These are phyloP conservation scores for Wickerhamiella slavikovae DNA, from an alignment of 805 yeast species.

Conservation along the genomic window DNA sequence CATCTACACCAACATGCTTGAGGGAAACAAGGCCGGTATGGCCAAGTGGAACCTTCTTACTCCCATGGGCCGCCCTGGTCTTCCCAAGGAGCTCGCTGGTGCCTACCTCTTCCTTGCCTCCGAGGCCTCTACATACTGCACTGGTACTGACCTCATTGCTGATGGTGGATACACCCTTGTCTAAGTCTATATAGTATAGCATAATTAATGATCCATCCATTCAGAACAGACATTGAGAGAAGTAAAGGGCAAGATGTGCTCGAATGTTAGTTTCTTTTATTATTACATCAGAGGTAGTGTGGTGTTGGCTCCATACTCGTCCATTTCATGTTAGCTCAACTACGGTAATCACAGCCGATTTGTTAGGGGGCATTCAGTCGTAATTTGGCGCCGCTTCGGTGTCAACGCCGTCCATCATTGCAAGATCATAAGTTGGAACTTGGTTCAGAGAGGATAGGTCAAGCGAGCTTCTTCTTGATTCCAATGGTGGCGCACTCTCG, in stretches of 20 bases:
- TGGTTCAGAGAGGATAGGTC: conserved; percentile 29
- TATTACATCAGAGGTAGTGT: too few relatives aligned
- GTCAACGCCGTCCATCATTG: conserved; percentile 29
- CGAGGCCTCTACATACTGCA: conserved; percentile 60
- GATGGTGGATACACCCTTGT: conserved; percentile 60
- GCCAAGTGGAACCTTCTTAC: conserved; percentile 23
- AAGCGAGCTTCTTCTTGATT: conserved; percentile 23
- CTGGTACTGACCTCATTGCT: conserved; percentile 56
- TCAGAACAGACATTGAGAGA: too few relatives aligned
- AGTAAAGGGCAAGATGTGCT: too few relatives aligned
- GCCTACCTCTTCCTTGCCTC: conserved; percentile 65
- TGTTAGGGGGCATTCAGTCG: too few relatives aligned
- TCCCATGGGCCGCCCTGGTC: conserved; percentile 46
- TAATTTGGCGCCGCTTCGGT: conserved; percentile 56
- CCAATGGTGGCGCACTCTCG: conserved; percentile 35
- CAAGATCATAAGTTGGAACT: conserved; percentile 75
- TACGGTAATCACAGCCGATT: too few relatives aligned
- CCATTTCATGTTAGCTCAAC: too few relatives aligned
- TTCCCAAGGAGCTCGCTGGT: conserved; percentile 55
- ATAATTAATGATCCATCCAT: too few relatives aligned
- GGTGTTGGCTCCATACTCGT: too few relatives aligned
- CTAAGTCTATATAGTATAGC: too few relatives aligned
- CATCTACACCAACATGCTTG: conserved; percentile 48
- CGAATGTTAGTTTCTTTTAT: too few relatives aligned
- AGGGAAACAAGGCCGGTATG: conserved; percentile 24